Evolutionary conservation across 495 filamentous ascomycete genomes (phyloP).

Genomic region (Podospora australis): DNA sequence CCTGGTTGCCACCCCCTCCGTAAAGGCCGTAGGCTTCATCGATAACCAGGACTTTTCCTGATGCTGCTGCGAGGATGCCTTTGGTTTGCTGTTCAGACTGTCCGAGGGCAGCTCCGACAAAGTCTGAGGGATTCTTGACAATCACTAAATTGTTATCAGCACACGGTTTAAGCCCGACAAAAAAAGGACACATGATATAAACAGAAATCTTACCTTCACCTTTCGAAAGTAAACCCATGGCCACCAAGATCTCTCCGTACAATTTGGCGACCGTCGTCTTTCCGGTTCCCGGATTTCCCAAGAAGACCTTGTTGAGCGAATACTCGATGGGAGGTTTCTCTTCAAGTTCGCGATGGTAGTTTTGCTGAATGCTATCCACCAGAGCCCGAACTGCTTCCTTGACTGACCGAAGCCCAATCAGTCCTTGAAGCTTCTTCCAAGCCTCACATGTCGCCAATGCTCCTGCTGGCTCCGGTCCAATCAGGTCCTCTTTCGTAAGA

Average conservation of each 20-base stretch:
- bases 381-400: conserved; percentile 55
- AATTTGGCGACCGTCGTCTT: conserved; percentile 74
- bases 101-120: conserved; percentile 58
- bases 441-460: conserved; percentile 44
- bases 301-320: conserved; percentile 63
- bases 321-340: conserved; percentile 52
- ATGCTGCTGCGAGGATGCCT: conserved; percentile 55
- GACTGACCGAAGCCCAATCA: conserved; percentile 57
- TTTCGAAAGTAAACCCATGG: conserved; percentile 54
- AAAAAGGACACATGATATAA: neutral
- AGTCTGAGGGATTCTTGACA: conserved; percentile 66
- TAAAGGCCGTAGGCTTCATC: conserved; percentile 65
- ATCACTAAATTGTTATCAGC: too few species aligned
- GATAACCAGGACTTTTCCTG: conserved; percentile 71
- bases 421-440: conserved; percentile 52
- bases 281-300: conserved; percentile 66
- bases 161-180: neutral
- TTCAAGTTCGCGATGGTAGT: conserved; percentile 56
- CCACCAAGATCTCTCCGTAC: conserved; percentile 59
- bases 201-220: conserved; percentile 48
- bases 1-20: conserved; percentile 16
- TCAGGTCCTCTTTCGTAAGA: conserved; percentile 53
- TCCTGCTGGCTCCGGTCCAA: conserved; percentile 57
- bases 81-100: conserved; percentile 66
- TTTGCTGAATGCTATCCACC: conserved; percentile 52